Base-by-base conservation (phyloP, 2,329 filamentous ascomycete genomes). In the Cordyceps cateniannulata region DNA sequence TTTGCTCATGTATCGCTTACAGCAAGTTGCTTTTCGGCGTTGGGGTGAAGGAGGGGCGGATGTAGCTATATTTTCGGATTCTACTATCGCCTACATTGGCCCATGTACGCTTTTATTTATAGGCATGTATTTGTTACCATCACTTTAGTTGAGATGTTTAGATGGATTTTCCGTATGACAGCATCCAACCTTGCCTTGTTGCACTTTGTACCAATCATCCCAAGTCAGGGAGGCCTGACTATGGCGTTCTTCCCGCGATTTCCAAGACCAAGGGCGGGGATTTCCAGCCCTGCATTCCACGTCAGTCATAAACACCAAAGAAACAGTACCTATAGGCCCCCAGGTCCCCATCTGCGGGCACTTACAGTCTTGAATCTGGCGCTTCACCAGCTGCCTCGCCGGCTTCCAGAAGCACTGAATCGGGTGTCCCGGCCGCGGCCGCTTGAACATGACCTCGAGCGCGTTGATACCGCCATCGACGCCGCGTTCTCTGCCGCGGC, bases 51-150 rank as follows among this genome's bases (percentile, higher is more conserved):
- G n/a, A 42, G 6, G 22, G 35, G 38, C 47, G 47, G 40, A 51
- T 35, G 35, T 52, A 35, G 35, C 25, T 38, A 42, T 52, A 3
- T 24, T 29, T 58, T 49, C 44, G 24, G 18, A 29, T 42, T 40
- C 20, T 50, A 22, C 16, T 58, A 27, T 50, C 3, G 35, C 35
- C n/a, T 47, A 24, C 12, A 47, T 38, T 53, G 49, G 38, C 49
- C 32, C 38, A 53, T 53, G 40, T 53, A 60, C 16, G 40, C 49
- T 60, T 38, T 47, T 25, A 38, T n/a, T n/a, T 53, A 27, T 52
- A 20, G 32, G 16, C 29, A 42, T 50, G 35, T 42, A 49, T 58
- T 40, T 42, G 24, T 40, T 49, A 58, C 16, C 49, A 40, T 32
- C 40, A 49, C 22, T 20, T 27, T 58, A 50, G 24, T 50, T 38